Evolutionary conservation across 371 early-diverging fungal genomes (phyloP), one percentile per base, ranked within the genome.

Genomic region (Apophysomyces ossiformis): DNA sequence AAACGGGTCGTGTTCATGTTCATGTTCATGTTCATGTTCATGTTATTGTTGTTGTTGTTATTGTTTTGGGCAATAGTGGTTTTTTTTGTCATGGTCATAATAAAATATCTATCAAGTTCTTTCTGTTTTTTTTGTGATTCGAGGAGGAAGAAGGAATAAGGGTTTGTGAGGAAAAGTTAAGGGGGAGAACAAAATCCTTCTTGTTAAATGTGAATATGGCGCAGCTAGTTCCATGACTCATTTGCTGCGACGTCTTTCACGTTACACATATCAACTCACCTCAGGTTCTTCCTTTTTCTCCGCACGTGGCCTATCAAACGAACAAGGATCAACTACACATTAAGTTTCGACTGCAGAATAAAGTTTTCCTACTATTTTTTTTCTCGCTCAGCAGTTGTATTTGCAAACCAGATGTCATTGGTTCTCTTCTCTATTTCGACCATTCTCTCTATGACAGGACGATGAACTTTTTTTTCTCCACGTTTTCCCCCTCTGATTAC

Each of bases 261-360:
- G 13, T 18, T 45, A 13, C 8, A 45, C n/a, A 18, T 45, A 5
- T 4, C 46, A 45, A 8, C 5, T 45, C 16, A 45, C 46, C 46
- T 18, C 46, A 45, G 16, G 46, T 26, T 18, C 46, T 45, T 45
- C 43, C 5, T 45, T 45, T 12, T n/a, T 18, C 46, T 45, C 16
- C 46, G 16, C 46, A 45, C 46, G 46, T 45, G 46, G 46, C 46
- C 46, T 18, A 18, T 45, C 46, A 45, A 45, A 45, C 46, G 46
- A 45, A 45, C 46, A 45, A 45, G 46, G 46, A 45, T 45, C 46
- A 45, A 45, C 46, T 45, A 13, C 16, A 45, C 46, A 45, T 45
- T 45, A 45, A 45, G 46, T 45, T 45, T 45, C 46, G 46, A 45
- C 46, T 45, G 46, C 46, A 45, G 46, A 45, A 45, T 45, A 45